A percentile compares a stretch with the other conserved stretches of the same genome.
These are phyloP conservation scores for Recurvomyces mirabilis DNA, from an alignment of 495 filamentous ascomycete species.

Conservation along the genomic window DNA sequence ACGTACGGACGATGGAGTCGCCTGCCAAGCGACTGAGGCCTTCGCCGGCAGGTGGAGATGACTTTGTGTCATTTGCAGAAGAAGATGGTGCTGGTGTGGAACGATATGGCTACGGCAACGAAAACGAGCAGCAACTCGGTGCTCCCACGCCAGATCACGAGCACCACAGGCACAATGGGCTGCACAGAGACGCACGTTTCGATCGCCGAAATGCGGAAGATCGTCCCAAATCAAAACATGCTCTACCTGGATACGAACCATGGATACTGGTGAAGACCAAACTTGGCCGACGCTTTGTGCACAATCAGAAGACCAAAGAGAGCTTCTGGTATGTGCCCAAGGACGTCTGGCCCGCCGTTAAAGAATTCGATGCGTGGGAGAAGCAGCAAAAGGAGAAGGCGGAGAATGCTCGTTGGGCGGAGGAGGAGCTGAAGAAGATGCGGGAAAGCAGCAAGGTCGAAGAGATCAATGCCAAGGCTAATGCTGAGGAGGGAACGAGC, in stretches of 20 bases:
- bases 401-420: slow-evolving; percentile 30
- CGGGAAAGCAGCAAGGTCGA: slow-evolving; percentile 24
- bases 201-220: slow-evolving; percentile 54
- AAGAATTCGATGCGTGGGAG: slow-evolving; percentile 54
- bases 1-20: slow-evolving; percentile 7
- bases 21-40: slow-evolving; percentile 13
- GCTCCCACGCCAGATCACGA: slow-evolving; percentile 1
- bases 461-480: slow-evolving; percentile 17
- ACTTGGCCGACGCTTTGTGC: slow-evolving; percentile 73
- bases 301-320: slow-evolving; percentile 69
- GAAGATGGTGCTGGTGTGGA: slow-evolving; percentile 1
- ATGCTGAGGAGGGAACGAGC: slow-evolving; percentile 26
- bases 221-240: slow-evolving; percentile 66
- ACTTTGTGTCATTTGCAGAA: slow-evolving; percentile 10
- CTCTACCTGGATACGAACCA: slow-evolving; percentile 70
- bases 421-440: slow-evolving; percentile 33
- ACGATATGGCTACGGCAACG: slow-evolving; percentile 33
- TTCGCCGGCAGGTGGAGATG: slow-evolving; percentile 4
- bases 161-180: not conserved
- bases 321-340: slow-evolving; percentile 90
- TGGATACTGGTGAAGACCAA: slow-evolving; percentile 92
- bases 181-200: slow-evolving; percentile 19
- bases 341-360: slow-evolving; percentile 67
- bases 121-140: not conserved
- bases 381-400: slow-evolving; percentile 37